phyloP scores from a whole-genome alignment of 768 basidiomycete genomes.

The Tulasnella calospora region DNA sequence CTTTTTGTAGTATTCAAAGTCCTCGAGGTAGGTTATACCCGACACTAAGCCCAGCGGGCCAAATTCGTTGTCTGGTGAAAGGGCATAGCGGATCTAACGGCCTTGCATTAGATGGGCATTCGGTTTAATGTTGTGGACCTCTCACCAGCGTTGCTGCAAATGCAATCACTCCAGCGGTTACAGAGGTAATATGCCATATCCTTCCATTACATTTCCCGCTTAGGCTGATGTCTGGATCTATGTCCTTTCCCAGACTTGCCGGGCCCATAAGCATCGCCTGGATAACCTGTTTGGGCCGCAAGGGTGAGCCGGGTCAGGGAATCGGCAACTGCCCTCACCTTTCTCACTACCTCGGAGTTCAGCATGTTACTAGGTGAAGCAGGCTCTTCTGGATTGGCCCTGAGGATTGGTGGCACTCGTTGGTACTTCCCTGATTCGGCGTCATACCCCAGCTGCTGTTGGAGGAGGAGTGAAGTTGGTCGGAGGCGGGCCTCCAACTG shows the following conservation, averaged over 20 bases:
- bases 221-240: too few relatives aligned
- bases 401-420: not conserved
- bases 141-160: too few relatives aligned
- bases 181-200: too few relatives aligned
- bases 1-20: too few relatives aligned
- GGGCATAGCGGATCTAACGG: too few relatives aligned
- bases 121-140: too few relatives aligned
- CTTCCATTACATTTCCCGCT: too few relatives aligned
- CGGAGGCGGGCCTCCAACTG: not conserved
- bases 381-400: not conserved
- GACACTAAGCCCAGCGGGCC: too few relatives aligned
- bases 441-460: not conserved
- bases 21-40: too few relatives aligned
- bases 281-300: not conserved
- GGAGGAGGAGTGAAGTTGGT: not conserved
- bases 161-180: too few relatives aligned
- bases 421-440: not conserved
- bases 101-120: too few relatives aligned
- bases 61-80: too few relatives aligned
- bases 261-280: not conserved
- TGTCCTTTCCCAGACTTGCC: not conserved
- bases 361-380: not conserved
- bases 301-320: not conserved
- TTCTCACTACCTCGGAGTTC: not conserved
- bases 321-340: not conserved